Percentiles rank a stretch among this genome's conserved stretches.
Evolutionary conservation across 2,329 filamentous ascomycete genomes (phyloP).

Genomic region (Cadophora gregata): DNA sequence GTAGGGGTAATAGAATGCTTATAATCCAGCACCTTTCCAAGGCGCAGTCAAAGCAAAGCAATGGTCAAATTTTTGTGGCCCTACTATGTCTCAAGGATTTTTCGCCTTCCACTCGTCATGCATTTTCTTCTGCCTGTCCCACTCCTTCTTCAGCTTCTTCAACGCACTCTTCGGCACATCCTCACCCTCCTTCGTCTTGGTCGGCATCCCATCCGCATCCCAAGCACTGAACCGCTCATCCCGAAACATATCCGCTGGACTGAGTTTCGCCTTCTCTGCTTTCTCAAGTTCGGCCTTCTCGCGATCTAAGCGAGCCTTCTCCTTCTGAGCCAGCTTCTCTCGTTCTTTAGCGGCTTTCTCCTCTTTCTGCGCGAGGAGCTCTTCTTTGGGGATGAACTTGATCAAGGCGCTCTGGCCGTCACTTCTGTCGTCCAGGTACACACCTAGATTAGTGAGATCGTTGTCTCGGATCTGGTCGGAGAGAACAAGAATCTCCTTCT

Average conservation of each 20-base stretch:
- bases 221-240: conserved; percentile 72
- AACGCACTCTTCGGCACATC: conserved; percentile 79
- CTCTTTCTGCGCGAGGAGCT: conserved; percentile 62
- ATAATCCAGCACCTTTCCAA: too few species aligned
- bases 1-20: too few species aligned
- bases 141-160: conserved; percentile 89
- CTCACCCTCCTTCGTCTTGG: conserved; percentile 75
- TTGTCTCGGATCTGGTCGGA: conserved; percentile 83
- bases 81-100: conserved; percentile 31
- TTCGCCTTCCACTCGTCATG: conserved; percentile 65
- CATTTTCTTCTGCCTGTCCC: conserved; percentile 87
- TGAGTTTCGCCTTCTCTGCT: conserved; percentile 61
- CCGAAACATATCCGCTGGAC: conserved; percentile 62
- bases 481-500: conserved; percentile 75
- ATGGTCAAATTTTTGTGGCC: too few species aligned
- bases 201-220: conserved; percentile 84
- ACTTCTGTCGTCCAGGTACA: conserved; percentile 87
- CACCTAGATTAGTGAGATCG: conserved; percentile 79
- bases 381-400: conserved; percentile 60
- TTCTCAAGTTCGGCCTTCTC: conserved; percentile 60
- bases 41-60: background rate
- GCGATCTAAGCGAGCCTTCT: conserved; percentile 54
- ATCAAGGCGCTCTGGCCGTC: conserved; percentile 74
- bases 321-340: conserved; percentile 65
- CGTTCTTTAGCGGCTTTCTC: conserved; percentile 66